Base-by-base conservation (phyloP, 257 asterid genomes). In the Gentiana dahurica region DNA sequence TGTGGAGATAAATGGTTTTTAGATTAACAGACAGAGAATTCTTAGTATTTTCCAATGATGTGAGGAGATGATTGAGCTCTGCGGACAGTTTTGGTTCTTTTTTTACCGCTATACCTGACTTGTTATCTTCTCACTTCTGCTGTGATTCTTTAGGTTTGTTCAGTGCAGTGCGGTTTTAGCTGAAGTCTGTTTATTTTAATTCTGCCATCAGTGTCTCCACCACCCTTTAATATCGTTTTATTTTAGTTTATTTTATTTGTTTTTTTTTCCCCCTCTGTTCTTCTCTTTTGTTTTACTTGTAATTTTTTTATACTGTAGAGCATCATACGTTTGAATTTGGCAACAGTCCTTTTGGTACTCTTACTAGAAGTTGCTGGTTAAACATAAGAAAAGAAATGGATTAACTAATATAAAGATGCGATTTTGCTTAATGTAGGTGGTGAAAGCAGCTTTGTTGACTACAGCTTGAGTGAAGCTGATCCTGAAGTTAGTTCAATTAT, bases 401-500 rank as follows among this genome's bases (percentile, higher is more conserved):
- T 24, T 43, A 9, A 13, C 12, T 41, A 41, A 41, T 4, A 41
- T 7, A 41, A 41, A 12, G 60, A 57, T 50, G 10, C 1, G 37
- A 38, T 33, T 45, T 38, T 39, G 49, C 15, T 49, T 67, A 11
- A 52, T 59, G 38, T 69, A 87, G 98, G 85, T 67, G 60, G 55
- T 57, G 76, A 71, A 50, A 76, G 78, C 70, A 70, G 71, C 79
- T 84, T 82, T 69, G 75, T 51, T 38, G 96, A 87, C 75, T 60
- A 67, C 65, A 74, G 66, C 61, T 67, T 91, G 84, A 62, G 68
- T 7, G 88, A 81, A 60, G 85, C 75, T 62, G 98, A 91, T 69
- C 86, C 94, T 15, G 97, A 87, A 59, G 87, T 91, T 43, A 73
- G 69, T 59, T 13, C 70, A 61, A 91, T 86, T 50, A 81, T 91